Base-by-base conservation (phyloP, 2,329 filamentous ascomycete species). In the Emmonsia crescens region DNA sequence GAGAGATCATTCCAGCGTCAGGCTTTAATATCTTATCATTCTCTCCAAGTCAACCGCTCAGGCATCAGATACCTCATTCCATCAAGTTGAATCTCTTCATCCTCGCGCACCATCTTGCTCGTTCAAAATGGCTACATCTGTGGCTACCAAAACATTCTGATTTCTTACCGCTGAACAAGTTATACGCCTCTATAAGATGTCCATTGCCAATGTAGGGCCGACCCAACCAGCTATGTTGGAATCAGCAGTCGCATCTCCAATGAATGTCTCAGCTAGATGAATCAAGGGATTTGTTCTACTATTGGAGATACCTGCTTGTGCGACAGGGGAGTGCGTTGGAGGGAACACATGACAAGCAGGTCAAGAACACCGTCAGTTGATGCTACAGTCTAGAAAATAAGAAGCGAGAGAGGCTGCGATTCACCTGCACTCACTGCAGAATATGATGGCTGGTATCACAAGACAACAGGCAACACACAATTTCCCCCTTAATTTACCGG, bases 161-260 rank as follows among this genome's bases (percentile, higher is more conserved):
- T 65, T 65, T 49, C 56, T 63, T 38, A 60, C 61, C 16, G 31
- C 44, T 3, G 31, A 46, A 27, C 57, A 59, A 48, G 55, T 51
- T 27, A 42, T 33, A 42, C 64, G 57, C 57, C 19, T 65, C 44
- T 55, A 62, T 24, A 40, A 59, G 21, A 63, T 19, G 60, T 63
- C 31, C 16, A 44, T 63, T 51, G 44, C 42, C 57, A 64, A 59
- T 54, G 51, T 60, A 38, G n/a, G 60, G 36, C 66, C 64, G n/a
- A 64, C 62, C 38, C 66, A 69, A 57, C 64, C 67, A 54, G 55
- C 36, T 46, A 57, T 71, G 60, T 56, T 71, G 56, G 67, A 69
- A 57, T 70, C 66, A 59, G 66, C 67, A 61, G 61, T 69, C 14
- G 51, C 62, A 38, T 70, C 68, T 56, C 67, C 68, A 12, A 65